Conservation (phyloP, 1,284 basidiomycete genomes). For the Ustilago trichophora region DNA sequence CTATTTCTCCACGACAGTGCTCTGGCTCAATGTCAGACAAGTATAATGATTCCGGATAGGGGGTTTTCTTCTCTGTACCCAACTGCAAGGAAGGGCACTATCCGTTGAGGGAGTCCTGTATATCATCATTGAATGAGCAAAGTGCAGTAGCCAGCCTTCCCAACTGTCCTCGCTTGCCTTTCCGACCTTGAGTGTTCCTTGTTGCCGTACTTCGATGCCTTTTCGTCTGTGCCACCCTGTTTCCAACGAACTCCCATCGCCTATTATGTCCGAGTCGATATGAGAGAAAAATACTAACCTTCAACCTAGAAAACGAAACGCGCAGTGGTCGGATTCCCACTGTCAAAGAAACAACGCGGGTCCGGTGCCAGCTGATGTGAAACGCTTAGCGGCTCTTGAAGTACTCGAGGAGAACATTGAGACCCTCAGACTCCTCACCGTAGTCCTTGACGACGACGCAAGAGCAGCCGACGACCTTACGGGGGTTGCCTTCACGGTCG, state of each 20-base stretch:
- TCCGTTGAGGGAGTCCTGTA: slow-evolving; percentile 63
- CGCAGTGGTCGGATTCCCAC: no score
- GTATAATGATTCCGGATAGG: slow-evolving; percentile 60
- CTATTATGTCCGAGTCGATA: no score
- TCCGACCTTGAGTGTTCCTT: no score
- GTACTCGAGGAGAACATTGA: slow-evolving; percentile 95
- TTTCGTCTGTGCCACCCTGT: no score
- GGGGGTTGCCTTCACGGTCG: slow-evolving; percentile 96
- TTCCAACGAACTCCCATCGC: no score
- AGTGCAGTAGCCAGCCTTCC: slow-evolving; percentile 15
- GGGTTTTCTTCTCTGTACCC: slow-evolving; percentile 50
- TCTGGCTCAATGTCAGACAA: slow-evolving; percentile 50
- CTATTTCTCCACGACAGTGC: no score
- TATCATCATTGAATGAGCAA: slow-evolving; percentile 51
- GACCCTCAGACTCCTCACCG: slow-evolving; percentile 92
- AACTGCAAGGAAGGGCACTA: slow-evolving; percentile 27
- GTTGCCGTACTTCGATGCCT: no score
- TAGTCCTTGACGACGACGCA: slow-evolving; percentile 99
- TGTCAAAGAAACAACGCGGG: not conserved
- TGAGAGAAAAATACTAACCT: slow-evolving; percentile 43
- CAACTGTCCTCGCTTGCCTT: no score
- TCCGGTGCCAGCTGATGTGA: no score
- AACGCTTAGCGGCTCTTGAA: slow-evolving; percentile 80
- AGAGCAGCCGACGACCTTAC: slow-evolving; percentile 78
- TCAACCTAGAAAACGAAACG: slow-evolving; percentile 13